phyloP scores from a whole-genome alignment of 371 early-diverging fungal genomes.

The Rhizopus arrhizus region DNA sequence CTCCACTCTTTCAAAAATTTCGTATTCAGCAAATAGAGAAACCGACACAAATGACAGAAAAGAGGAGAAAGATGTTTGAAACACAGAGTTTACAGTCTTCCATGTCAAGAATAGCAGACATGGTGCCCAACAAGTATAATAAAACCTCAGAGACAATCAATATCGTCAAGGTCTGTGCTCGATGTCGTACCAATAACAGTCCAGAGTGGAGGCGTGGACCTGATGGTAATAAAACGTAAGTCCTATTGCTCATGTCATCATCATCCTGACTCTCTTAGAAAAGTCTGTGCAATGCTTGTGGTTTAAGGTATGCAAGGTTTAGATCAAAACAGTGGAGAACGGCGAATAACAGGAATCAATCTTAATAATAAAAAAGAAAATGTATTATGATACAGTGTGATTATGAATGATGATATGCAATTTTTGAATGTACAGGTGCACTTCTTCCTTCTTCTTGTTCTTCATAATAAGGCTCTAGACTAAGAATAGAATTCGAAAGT shows the following conservation, averaged over 20 bases:
- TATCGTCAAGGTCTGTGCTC: slow-evolving; percentile 55
- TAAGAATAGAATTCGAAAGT: slow-evolving; percentile 24
- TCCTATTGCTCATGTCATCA: slow-evolving; percentile 5
- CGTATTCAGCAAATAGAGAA: background rate
- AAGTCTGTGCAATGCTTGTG: slow-evolving; percentile 80
- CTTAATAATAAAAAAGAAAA: background rate
- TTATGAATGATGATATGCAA: background rate
- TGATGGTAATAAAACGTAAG: slow-evolving; percentile 78
- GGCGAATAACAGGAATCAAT: background rate
- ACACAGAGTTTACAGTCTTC: background rate
- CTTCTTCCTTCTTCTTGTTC: slow-evolving; percentile 22
- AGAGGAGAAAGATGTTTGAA: slow-evolving; percentile 1
- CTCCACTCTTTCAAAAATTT: slow-evolving; percentile 4
- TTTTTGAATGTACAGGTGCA: slow-evolving; percentile 30
- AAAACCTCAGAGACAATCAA: background rate
- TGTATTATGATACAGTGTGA: no score
- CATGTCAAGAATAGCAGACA: background rate
- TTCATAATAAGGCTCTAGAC: slow-evolving; percentile 17
- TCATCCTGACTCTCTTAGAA: slow-evolving; percentile 3
- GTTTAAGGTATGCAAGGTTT: slow-evolving; percentile 72
- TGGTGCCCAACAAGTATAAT: background rate
- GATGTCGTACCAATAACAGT: slow-evolving; percentile 70
- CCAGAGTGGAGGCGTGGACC: slow-evolving; percentile 84
- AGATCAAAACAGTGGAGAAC: slow-evolving; percentile 54
- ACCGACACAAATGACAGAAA: slow-evolving; percentile 2